phyloP scores from a whole-genome alignment of 2,329 filamentous ascomycete genomes.

The Monosporascus sp. region DNA sequence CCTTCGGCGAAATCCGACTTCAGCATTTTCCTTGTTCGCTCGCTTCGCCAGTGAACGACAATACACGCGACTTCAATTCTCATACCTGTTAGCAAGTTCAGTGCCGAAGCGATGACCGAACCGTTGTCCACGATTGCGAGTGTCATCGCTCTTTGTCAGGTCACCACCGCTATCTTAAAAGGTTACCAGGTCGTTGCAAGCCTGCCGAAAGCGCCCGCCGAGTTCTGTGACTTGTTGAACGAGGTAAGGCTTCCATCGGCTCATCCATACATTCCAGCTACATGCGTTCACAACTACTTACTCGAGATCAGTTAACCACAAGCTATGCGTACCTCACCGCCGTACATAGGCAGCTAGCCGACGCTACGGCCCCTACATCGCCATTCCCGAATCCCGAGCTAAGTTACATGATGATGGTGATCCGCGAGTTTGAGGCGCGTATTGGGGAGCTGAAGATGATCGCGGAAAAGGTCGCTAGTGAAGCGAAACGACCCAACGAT shows the following conservation, averaged over 20 bases:
- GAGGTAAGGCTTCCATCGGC: background rate
- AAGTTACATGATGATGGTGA: background rate
- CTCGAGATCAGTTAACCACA: background rate
- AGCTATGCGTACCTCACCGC: background rate
- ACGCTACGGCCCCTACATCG: background rate
- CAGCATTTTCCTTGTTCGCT: too few relatives aligned
- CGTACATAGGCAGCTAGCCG: background rate
- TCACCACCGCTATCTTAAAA: background rate
- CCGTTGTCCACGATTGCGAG: background rate
- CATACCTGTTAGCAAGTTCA: too few relatives aligned
- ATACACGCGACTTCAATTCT: too few relatives aligned
- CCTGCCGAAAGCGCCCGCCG: background rate
- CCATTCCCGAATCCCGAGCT: background rate
- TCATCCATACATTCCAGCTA: background rate
- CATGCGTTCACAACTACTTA: background rate
- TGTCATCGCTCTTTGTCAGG: background rate
- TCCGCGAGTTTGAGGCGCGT: background rate
- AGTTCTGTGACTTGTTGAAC: background rate
- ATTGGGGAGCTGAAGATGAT: background rate
- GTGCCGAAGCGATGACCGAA: background rate
- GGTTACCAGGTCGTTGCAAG: background rate
- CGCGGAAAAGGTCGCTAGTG: background rate
- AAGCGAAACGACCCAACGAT: background rate
- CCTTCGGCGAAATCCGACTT: background rate
- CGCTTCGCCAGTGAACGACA: too few relatives aligned